Percentiles rank a stretch among this genome's conserved stretches.
Evolutionary conservation across 2,329 filamentous ascomycete genomes (phyloP).

Genomic region (Thielaviopsis euricoi): DNA sequence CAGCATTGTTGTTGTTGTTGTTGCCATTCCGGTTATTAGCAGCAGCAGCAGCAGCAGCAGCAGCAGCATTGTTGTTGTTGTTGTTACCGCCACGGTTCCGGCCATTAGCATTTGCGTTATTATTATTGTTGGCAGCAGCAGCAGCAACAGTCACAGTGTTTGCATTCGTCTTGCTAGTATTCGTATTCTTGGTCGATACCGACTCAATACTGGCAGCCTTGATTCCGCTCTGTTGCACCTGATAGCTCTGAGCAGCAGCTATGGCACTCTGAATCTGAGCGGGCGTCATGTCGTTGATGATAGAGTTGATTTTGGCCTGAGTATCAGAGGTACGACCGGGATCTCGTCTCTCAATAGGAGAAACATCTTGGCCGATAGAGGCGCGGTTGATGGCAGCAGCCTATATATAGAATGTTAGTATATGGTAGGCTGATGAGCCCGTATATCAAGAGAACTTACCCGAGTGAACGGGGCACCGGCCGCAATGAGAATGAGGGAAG

Average conservation of each 20-base stretch:
- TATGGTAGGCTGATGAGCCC: too few species aligned
- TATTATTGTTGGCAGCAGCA: too few species aligned
- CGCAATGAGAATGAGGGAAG: constrained; percentile 4
- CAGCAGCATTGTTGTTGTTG: too few species aligned
- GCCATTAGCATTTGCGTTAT: too few species aligned
- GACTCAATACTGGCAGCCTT: background rate
- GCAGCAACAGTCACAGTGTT: background rate
- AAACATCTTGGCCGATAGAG: background rate
- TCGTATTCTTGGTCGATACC: background rate
- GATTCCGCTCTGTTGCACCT: background rate
- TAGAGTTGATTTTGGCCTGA: background rate
- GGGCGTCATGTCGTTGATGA: background rate
- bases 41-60: too few species aligned
- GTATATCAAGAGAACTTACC: background rate
- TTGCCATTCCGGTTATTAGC: too few species aligned
- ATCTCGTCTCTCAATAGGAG: background rate
- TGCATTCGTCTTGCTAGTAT: too few species aligned
- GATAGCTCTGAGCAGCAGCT: background rate
- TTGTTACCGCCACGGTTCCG: too few species aligned
- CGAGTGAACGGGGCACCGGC: constrained; percentile 2
- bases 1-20: too few species aligned
- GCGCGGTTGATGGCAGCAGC: constrained; percentile 1
- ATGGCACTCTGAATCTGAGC: background rate
- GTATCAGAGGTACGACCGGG: background rate
- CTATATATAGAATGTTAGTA: background rate